phyloP scores from a whole-genome alignment of 2,329 filamentous ascomycete genomes.

The Triangularia verruculosa region DNA sequence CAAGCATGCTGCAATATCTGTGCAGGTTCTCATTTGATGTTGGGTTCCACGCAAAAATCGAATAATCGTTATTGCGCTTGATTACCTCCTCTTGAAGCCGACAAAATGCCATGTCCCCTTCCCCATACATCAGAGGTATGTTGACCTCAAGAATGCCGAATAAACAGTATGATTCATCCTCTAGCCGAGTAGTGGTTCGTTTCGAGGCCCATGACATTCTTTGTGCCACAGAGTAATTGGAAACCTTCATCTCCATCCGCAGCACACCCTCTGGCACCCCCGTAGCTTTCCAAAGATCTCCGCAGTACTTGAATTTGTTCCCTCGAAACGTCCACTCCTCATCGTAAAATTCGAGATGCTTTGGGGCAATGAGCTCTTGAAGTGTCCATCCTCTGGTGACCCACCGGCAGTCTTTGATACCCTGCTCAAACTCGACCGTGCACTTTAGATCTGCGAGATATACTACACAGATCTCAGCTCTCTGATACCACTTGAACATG shows the following conservation, averaged over 20 bases:
- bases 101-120: slow-evolving; percentile 30
- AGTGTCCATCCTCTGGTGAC: background rate
- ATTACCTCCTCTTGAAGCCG: slow-evolving; percentile 35
- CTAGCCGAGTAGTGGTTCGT: slow-evolving; percentile 31
- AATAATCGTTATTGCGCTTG: background rate
- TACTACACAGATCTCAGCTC: background rate
- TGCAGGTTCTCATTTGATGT: background rate
- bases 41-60: slow-evolving; percentile 2
- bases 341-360: background rate
- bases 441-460: background rate
- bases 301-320: background rate
- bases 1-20: background rate
- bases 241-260: background rate
- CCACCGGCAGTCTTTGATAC: background rate
- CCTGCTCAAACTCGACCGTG: background rate
- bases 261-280: background rate
- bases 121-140: slow-evolving; percentile 43
- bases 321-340: background rate
- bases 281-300: background rate
- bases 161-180: slow-evolving; percentile 43
- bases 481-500: slow-evolving; percentile 2
- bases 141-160: slow-evolving; percentile 42
- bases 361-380: slow-evolving; percentile 1
- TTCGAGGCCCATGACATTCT: slow-evolving; percentile 38
- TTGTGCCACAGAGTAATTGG: slow-evolving; percentile 29